phyloP scores from a whole-genome alignment of 768 basidiomycete genomes.

The Mrakia hoshinonis region DNA sequence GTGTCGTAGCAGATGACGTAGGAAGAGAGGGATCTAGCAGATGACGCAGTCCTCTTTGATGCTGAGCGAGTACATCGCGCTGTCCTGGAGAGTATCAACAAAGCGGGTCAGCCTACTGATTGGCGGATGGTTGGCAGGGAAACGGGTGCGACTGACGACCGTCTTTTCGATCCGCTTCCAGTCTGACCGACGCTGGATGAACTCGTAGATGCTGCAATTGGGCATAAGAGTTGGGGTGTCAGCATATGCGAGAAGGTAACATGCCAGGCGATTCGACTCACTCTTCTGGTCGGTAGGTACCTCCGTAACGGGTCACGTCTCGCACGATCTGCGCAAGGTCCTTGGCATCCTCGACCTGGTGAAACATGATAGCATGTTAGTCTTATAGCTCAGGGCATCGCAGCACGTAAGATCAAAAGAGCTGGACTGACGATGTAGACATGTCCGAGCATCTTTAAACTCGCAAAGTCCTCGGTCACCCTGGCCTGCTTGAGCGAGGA shows the following conservation, averaged over 20 bases:
- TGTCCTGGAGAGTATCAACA: constrained; percentile 46
- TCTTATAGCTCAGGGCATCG: background rate
- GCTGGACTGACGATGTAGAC: constrained; percentile 60
- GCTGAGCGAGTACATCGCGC: constrained; percentile 85
- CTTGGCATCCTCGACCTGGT: constrained; percentile 61
- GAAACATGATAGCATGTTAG: background rate
- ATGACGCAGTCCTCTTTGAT: constrained; percentile 84
- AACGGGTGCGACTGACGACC: constrained; percentile 44
- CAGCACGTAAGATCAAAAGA: constrained; percentile 41
- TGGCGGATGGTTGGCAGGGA: background rate
- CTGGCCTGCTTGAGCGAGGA: constrained; percentile 68
- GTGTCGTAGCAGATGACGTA: background rate
- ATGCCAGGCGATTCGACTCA: constrained; percentile 37
- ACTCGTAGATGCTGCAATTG: constrained; percentile 79
- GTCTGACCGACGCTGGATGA: constrained; percentile 84
- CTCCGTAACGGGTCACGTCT: constrained; percentile 91
- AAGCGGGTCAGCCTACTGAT: constrained; percentile 22
- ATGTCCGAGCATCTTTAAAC: constrained; percentile 94
- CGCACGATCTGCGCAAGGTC: constrained; percentile 92
- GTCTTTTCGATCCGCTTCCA: constrained; percentile 98
- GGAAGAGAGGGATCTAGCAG: background rate
- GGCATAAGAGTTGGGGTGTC: background rate
- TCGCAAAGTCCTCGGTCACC: constrained; percentile 82
- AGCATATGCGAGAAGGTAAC: background rate
- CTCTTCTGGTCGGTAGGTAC: constrained; percentile 85